Evolutionary conservation across 2,329 filamentous ascomycete genomes (phyloP), one percentile per base, ranked within the genome.

Genomic region (Ophiostoma triangulosporum): DNA sequence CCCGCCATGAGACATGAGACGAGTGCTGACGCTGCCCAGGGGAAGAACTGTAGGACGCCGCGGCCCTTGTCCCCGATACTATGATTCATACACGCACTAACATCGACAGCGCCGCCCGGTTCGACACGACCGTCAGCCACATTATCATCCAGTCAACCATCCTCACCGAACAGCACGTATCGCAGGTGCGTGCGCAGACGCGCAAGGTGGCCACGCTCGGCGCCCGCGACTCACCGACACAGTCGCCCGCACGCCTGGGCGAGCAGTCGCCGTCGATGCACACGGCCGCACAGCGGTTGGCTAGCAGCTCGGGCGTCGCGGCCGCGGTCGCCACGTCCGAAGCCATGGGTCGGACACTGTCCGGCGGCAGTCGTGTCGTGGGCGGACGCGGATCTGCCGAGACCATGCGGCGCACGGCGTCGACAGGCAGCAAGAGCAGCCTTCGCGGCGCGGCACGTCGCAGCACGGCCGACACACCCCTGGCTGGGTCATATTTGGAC

Each of bases 131-230:
- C 26, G 80, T 94, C 55, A 78, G 88, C 38, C 97, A 97, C 63
- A 76, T 98, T 31, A 78, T 96, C 15, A 88, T 95, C 65, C 89
- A 98, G 68, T 89, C 89, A 58, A 89, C 88, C 66, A 95, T 89
- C 78, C 78, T 97, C 6, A 95, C 93, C 64, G 90, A 97, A 65
- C 78, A 87, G 51, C 88, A 97, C 69, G 78, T 94, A 27, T 86
- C 87, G 0, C 88, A 96, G 65, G 87, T 97, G 48, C 81, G 88
- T 60, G 89, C 86, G 20, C 89, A 96, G 69, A 88, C 97, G 73
- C 81, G 86, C 57, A 93, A 84, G 64, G 56, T 55, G 7, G 80
- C 77, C 3, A 76, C 75, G 26, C 43, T 46, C 15, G 43, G 43
- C 6, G 73, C 75, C 22, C 74, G 76, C 51, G 76, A 76, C 55